Conservation (phyloP, 192 early-diverging fungal genomes). For the Coemansia sp. region DNA sequence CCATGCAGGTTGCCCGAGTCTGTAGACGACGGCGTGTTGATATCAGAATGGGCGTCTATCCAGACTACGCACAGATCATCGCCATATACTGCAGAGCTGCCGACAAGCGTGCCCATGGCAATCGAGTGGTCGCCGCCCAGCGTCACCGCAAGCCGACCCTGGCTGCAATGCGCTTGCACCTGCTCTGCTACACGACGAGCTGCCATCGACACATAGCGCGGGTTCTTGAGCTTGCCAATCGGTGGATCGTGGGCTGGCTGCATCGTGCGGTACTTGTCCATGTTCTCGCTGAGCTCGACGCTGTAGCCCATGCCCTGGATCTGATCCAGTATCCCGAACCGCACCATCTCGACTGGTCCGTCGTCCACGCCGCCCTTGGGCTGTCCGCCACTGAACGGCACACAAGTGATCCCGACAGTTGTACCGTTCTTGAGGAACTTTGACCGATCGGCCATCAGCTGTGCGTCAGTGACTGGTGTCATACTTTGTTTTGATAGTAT, state of each 20-base stretch:
- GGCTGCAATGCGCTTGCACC: constrained; percentile 62
- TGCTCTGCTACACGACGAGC: constrained; percentile 64
- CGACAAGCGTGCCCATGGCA: constrained; percentile 86
- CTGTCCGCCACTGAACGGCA: constrained; percentile 75
- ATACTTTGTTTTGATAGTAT: not conserved
- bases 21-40: constrained; percentile 89
- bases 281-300: constrained; percentile 69
- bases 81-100: constrained; percentile 70
- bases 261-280: constrained; percentile 69
- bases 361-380: constrained; percentile 86
- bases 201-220: constrained; percentile 77
- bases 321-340: constrained; percentile 83
- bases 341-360: constrained; percentile 79
- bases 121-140: constrained; percentile 96
- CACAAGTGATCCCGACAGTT: constrained; percentile 72
- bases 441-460: constrained; percentile 39
- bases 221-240: constrained; percentile 80
- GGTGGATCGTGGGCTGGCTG: constrained; percentile 69
- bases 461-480: constrained; percentile 21
- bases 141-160: constrained; percentile 82
- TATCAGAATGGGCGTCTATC: constrained; percentile 94
- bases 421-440: constrained; percentile 61
- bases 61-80: constrained; percentile 85
- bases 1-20: constrained; percentile 93
- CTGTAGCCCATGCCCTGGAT: constrained; percentile 76